These are phyloP conservation scores for Candolleomyces eurysporus DNA, from an alignment of 768 basidiomycete genomes.

Conservation along the genomic window DNA sequence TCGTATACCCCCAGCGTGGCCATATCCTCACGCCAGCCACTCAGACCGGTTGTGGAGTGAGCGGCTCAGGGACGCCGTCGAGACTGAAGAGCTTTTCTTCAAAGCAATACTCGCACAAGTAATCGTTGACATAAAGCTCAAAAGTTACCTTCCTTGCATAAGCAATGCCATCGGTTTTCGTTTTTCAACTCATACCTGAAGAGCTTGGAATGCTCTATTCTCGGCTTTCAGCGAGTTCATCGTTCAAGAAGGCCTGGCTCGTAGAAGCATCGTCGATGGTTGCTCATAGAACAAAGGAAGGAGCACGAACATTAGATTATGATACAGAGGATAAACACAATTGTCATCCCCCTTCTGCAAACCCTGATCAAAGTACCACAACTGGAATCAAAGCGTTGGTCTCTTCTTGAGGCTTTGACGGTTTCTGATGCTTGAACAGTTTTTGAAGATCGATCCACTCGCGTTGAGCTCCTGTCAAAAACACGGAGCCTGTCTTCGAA, in stretches of 20 bases:
- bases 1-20: too few relatives aligned
- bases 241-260: constrained; percentile 73
- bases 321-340: constrained; percentile 79
- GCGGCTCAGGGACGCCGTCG: too few relatives aligned
- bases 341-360: constrained; percentile 80
- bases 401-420: constrained; percentile 77
- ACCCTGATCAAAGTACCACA: constrained; percentile 91
- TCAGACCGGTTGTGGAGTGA: too few relatives aligned
- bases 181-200: too few relatives aligned
- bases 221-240: constrained; percentile 47
- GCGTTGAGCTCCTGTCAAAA: constrained; percentile 81
- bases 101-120: too few relatives aligned
- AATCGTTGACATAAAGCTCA: too few relatives aligned
- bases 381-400: constrained; percentile 53
- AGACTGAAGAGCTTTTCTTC: too few relatives aligned
- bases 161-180: too few relatives aligned
- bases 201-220: constrained; percentile 45
- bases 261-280: constrained; percentile 34
- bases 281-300: neutral
- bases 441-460: constrained; percentile 95
- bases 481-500: constrained; percentile 79
- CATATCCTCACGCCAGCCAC: too few relatives aligned
- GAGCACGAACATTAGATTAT: constrained; percentile 73
- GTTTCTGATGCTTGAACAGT: constrained; percentile 80
- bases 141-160: too few relatives aligned